phyloP scores from a whole-genome alignment of 495 filamentous ascomycete genomes.

The Neurospora sp. region DNA sequence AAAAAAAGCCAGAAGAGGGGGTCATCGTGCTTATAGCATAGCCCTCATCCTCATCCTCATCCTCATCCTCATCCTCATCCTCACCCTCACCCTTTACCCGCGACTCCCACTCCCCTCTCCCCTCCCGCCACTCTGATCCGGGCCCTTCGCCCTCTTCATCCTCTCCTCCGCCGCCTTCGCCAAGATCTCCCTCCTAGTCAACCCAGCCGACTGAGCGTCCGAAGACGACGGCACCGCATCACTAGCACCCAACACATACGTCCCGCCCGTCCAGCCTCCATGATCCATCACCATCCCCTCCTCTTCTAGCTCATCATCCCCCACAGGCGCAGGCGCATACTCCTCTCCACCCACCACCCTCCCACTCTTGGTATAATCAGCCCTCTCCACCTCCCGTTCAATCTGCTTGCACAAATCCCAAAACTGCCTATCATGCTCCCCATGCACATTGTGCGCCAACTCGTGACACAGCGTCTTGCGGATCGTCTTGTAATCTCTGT shows the following conservation, averaged over 20 bases:
- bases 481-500: constrained; percentile 81
- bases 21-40: neutral
- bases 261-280: constrained; percentile 79
- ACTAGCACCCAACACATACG: constrained; percentile 61
- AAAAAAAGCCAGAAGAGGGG: neutral
- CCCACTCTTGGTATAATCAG: constrained; percentile 66
- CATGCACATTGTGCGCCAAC: constrained; percentile 81
- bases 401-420: constrained; percentile 81
- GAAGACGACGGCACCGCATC: constrained; percentile 9
- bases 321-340: constrained; percentile 40
- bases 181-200: constrained; percentile 56
- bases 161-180: constrained; percentile 69
- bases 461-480: constrained; percentile 91
- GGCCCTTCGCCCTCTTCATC: constrained; percentile 42
- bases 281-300: constrained; percentile 22
- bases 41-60: neutral
- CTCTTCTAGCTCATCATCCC: neutral
- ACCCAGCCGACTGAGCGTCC: constrained; percentile 13
- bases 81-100: neutral
- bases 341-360: constrained; percentile 52
- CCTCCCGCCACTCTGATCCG: neutral
- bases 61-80: no score
- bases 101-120: constrained; percentile 9
- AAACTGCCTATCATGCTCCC: constrained; percentile 74
- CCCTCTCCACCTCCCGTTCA: constrained; percentile 72